Evolutionary conservation across 2,329 filamentous ascomycete species (phyloP).

Genomic region (Verticillium nubilum): DNA sequence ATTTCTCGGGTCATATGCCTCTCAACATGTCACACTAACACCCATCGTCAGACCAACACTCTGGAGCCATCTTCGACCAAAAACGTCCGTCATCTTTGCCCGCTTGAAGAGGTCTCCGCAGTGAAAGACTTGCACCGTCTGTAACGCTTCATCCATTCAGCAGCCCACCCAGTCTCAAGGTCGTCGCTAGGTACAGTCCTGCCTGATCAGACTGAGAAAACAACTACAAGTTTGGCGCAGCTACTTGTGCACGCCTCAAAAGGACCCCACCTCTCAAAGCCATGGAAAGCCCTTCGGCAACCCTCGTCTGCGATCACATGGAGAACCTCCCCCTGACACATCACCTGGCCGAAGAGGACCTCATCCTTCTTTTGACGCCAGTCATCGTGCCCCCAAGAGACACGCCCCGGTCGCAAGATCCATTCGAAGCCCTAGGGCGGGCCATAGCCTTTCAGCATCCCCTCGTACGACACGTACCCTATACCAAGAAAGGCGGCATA

Average conservation of each 20-base stretch:
- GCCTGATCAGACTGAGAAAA: too few species aligned
- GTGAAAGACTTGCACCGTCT: not conserved
- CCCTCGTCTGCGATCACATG: slow-evolving; percentile 35
- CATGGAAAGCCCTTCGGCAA: not conserved
- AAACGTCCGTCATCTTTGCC: too few species aligned
- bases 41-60: too few species aligned
- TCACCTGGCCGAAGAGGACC: slow-evolving; percentile 40
- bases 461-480: slow-evolving; percentile 66
- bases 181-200: not conserved
- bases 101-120: too few species aligned
- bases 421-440: slow-evolving; percentile 66
- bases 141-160: not conserved
- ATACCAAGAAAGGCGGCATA: slow-evolving; percentile 58
- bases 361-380: slow-evolving; percentile 59
- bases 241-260: too few species aligned
- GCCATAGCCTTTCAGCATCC: slow-evolving; percentile 55
- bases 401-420: slow-evolving; percentile 48
- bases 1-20: too few species aligned
- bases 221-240: too few species aligned
- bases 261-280: not conserved
- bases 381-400: slow-evolving; percentile 41
- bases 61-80: too few species aligned
- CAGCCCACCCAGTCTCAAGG: not conserved
- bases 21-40: too few species aligned
- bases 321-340: slow-evolving; percentile 41